Conservation (phyloP, 306 rosid species). For the Arachis stenosperma region DNA sequence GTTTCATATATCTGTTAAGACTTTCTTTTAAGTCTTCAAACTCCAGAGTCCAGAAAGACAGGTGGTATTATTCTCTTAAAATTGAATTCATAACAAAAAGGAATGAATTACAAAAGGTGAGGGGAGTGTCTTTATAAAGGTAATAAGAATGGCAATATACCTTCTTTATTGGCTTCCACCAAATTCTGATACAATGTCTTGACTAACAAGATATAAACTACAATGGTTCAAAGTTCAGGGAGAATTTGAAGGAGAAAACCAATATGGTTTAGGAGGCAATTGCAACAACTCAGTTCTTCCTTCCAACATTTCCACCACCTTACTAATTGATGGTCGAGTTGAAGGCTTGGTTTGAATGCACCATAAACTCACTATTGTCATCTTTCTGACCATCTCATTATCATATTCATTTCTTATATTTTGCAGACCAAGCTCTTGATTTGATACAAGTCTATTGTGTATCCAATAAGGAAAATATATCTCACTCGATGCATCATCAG, state of each 20-base stretch:
- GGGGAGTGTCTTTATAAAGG: too few relatives aligned
- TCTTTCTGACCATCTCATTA: constrained; percentile 33
- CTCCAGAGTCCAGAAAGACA: too few relatives aligned
- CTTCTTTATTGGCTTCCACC: too few relatives aligned
- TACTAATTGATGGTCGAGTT: constrained; percentile 36
- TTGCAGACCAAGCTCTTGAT: constrained; percentile 31
- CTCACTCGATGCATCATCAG: constrained; percentile 28
- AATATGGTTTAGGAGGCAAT: constrained; percentile 40
- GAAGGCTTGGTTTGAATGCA: constrained; percentile 43
- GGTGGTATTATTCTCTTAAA: too few relatives aligned
- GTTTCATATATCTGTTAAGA: too few relatives aligned
- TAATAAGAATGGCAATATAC: too few relatives aligned
- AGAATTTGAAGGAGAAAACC: constrained; percentile 35
- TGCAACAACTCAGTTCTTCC: constrained; percentile 21
- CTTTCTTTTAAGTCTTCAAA: too few relatives aligned
- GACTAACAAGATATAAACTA: neutral
- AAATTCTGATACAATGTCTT: too few relatives aligned
- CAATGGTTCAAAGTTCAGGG: neutral
- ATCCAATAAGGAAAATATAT: constrained; percentile 53
- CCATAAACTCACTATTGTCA: constrained; percentile 49
- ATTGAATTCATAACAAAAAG: too few relatives aligned
- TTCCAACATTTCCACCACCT: constrained; percentile 48
- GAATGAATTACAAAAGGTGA: too few relatives aligned
- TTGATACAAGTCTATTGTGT: constrained; percentile 38
- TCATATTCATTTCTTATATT: constrained; percentile 34